These are phyloP conservation scores for Lasiosphaeria ovina DNA, from an alignment of 495 filamentous ascomycete genomes.

Conservation along the genomic window DNA sequence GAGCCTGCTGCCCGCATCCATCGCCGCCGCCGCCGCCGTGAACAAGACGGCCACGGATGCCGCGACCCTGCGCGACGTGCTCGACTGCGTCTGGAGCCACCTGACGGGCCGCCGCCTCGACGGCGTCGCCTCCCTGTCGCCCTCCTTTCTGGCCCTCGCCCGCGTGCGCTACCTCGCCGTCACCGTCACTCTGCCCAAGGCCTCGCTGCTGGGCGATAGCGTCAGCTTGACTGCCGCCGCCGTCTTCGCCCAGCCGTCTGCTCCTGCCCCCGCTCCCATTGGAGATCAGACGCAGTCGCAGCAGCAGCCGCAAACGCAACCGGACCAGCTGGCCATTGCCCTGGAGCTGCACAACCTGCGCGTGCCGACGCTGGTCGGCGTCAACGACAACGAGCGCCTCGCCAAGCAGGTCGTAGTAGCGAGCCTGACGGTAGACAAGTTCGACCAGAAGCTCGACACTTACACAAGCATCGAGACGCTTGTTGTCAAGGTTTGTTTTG, in stretches of 20 bases:
- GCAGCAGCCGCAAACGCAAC: no score
- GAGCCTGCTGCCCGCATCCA: conserved; percentile 27
- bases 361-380: conserved; percentile 59
- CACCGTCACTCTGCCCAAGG: conserved; percentile 50
- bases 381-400: conserved; percentile 57
- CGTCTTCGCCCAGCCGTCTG: conserved; percentile 21
- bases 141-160: conserved; percentile 1
- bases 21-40: neutral
- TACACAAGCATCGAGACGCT: conserved; percentile 48
- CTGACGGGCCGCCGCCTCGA: conserved; percentile 28
- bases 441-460: conserved; percentile 35
- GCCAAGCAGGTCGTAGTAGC: conserved; percentile 58
- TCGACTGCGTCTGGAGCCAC: conserved; percentile 32
- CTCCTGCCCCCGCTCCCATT: no score
- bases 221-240: conserved; percentile 42
- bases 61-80: conserved; percentile 21
- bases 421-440: conserved; percentile 52
- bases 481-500: conserved; percentile 46
- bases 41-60: conserved; percentile 12
- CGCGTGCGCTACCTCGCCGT: conserved; percentile 39
- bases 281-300: no score
- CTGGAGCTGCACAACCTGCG: conserved; percentile 43
- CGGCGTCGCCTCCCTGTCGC: neutral
- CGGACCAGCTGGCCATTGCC: conserved; percentile 27
- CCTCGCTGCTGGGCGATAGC: conserved; percentile 47